Evolutionary conservation across 768 basidiomycete genomes (phyloP), one percentile per base, ranked within the genome.

Genomic region (Tulasnella sp.): DNA sequence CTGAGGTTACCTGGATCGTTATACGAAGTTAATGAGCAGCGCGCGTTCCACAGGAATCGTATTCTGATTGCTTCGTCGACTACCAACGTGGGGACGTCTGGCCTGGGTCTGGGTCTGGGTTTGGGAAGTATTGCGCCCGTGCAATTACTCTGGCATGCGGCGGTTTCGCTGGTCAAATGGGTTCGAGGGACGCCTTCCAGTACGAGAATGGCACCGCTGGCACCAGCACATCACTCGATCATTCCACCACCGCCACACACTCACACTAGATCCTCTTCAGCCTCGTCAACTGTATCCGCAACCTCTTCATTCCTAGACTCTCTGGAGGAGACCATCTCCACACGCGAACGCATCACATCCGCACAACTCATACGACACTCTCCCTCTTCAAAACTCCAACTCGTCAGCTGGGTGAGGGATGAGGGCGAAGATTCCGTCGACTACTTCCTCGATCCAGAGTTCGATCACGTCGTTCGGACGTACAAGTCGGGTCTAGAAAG

Each of bases 341-440:
- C 55, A 7, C 55, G 55, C 34, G 55, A 56, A 56, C 43, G 34
- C 41, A 19, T 42, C 17, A 56, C 41, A 19, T 56, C 55, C 17
- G 34, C 42, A 17, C 23, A 41, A 11, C 43, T 56, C 24, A 23
- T 56, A 11, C 55, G 24, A 23, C 29, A 38, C 41, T 56, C 55
- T 2, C 45, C n/a, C 7, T 21, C 26, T 7, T 19, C 45, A 7
- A 11, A 27, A 10, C 38, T 38, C 4, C 38, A 43, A 23, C 29
- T 56, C 23, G 26, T 56, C 2, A 43, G 41, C 41, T 56, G 55
- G 55, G 55, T 56, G 38, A 34, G 55, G 8, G 55, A 21, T 13
- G 55, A 56, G 44, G 55, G 43, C 24, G 15, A 41, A 4, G 55
- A 29, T 11, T 27, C 26, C 2, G 55, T 56, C 21, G 55, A 56